Evolutionary conservation across 2,329 filamentous ascomycete species (phyloP), one percentile per base, ranked within the genome.

Genomic region (Parastagonospora avenae): DNA sequence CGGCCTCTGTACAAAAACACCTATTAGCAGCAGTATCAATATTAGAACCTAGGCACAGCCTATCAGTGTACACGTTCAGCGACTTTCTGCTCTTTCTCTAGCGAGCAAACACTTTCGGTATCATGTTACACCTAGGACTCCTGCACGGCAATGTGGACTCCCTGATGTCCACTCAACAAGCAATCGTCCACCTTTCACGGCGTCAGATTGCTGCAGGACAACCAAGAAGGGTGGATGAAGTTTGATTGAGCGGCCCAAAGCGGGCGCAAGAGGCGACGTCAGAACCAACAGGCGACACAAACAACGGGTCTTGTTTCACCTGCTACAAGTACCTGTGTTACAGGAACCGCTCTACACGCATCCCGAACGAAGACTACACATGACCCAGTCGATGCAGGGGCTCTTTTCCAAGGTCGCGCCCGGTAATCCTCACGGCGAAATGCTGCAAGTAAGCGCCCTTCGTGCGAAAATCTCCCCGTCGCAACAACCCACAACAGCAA

Each of bases 1-100:
- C 68, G 68, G 68, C 70, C 66, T 70, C 51, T 73, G 67, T 73
- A 72, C 55, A 70, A 73, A 72, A 70, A 57, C 62, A 67, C 52
- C 52, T 63, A 66, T 58, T 64, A 70, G 60, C 66, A 65, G 54
- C 56, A 67, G 46, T 63, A 69, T 63, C 61, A 56, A 69, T 67
- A 66, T 53, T 62, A 64, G 54, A 64, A 55, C 42, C 41, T 45
- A 60, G 43, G 19, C 42, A 55, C 39, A 54, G 46, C 60, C 61
- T 62, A 58, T 59, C 42, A 59, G 44, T 46, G 51, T 36, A 46
- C 55, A 49, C 38, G 40, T 42, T 37, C 54, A 47, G 28, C 51
- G 42, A 32, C 27, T 48, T 47, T 49, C 38, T 48, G 52, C 40
- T 16, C 40, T 57, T 63, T 45, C 48, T 46, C 36, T 24, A 46